Base-by-base conservation (phyloP, 768 basidiomycete genomes). In the Porpolomopsis calyptriformis region DNA sequence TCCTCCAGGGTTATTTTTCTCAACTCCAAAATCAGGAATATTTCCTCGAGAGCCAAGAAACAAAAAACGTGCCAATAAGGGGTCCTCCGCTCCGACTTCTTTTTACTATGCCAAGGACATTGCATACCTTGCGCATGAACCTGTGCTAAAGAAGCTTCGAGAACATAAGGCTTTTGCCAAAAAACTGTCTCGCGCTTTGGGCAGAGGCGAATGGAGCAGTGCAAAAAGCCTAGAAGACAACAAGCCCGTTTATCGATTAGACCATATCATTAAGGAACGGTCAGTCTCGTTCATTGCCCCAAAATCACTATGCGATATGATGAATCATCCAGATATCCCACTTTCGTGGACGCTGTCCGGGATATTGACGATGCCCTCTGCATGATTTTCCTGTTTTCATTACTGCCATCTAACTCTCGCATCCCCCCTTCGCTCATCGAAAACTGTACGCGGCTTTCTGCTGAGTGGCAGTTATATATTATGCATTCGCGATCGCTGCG, bases 91-190 rank as follows among this genome's bases (percentile, higher is more conserved):
- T 0, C 92, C 93, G 3, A 91, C 96, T 1, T 90, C 92, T 2
- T 99, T 98, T 68, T 99, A 99, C 68, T 97, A 98, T 62, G 72
- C 88, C 22, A 99, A 99, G 67, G 96, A 99, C 60, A 94, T 99
- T 53, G 86, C 88, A 47, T 98, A 94, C 65, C 79, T 99, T 26
- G 82, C 90, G 4, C 96, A 99, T 62, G 96, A 99, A 60, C 96
- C 96, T 1, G 81, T 98, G 9, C 71, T 99, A 20, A 81, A 79
- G 62, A 96, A 90, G 63, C 72, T 99, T 42, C 72, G 96, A 58
- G 92, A 98, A 61, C 96, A 99, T 70, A 99, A 99, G 63, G 83
- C 92, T 1, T 98, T 98, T 55, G 93, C 96, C 2, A 97, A 97
- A 68, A 96, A 96, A 65, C 76, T 99, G 37, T 82, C 89, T 38